A percentile compares a stretch with the other conserved stretches of the same genome.
phyloP scores from a whole-genome alignment of 164 flowering plant species.

The Nymphaea thermarum region DNA sequence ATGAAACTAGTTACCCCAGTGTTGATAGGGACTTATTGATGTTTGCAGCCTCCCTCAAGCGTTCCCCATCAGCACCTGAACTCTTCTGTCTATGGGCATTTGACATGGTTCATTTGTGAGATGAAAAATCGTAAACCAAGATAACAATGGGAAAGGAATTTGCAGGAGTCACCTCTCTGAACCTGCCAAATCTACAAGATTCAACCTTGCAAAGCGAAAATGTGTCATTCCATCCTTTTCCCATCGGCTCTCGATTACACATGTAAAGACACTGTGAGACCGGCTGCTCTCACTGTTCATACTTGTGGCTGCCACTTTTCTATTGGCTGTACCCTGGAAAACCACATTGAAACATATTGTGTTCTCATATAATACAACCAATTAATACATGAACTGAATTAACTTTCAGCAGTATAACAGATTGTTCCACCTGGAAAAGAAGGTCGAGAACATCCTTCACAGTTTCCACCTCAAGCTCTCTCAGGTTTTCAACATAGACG shows the following conservation, averaged over 20 bases:
- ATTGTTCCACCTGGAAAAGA: conserved; percentile 39
- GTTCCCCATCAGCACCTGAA: conserved; percentile 94
- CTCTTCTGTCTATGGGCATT: conserved; percentile 60
- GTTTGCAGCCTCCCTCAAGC: conserved; percentile 89
- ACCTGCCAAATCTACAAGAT: conserved; percentile 90
- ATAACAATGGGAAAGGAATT: neutral
- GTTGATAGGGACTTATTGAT: conserved; percentile 90
- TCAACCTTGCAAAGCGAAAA: conserved; percentile 72
- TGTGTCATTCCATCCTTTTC: conserved; percentile 68
- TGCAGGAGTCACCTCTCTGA: conserved; percentile 64
- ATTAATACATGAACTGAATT: neutral
- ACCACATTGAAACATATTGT: neutral
- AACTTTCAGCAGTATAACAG: neutral
- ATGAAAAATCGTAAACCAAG: neutral
- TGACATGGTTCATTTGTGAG: conserved; percentile 5
- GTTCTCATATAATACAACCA: neutral
- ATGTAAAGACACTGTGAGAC: conserved; percentile 93
- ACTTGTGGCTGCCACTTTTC: conserved; percentile 79
- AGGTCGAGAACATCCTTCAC: conserved; percentile 60
- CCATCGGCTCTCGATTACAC: conserved; percentile 80
- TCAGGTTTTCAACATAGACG: conserved; percentile 81
- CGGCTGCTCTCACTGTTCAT: conserved; percentile 96
- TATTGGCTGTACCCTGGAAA: conserved; percentile 70
- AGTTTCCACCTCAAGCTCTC: conserved; percentile 44
- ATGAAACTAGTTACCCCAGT: conserved; percentile 45